Evolutionary conservation across 1,284 basidiomycete species (phyloP), one percentile per base, ranked within the genome.

Genomic region (Vanrija humicola): DNA sequence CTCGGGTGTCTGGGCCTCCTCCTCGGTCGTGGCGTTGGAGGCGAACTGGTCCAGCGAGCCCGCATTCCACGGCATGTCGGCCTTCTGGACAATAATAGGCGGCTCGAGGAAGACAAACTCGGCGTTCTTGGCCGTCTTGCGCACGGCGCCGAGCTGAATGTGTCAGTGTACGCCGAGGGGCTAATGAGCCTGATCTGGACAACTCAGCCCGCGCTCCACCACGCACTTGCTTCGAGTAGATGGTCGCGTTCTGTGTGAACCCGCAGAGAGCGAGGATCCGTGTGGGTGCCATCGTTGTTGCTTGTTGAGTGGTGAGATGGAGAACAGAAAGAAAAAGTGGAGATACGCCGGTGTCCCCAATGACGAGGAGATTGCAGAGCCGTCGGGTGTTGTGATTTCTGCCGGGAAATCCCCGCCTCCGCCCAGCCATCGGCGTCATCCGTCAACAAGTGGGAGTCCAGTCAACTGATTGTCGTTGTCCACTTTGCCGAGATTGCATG

Each of bases 181-280:
- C 28, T 15, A 16, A 25, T 46, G n/a, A n/a, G n/a, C n/a, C n/a
- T n/a, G n/a, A n/a, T n/a, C n/a, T 23, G 40, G 25, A 14, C 19
- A 19, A 15, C 34, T 34, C 34, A 34, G 38, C 38, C 38, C 28
- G 28, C 28, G 10, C 28, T 6, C 28, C 40, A 12, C 40, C 40
- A 73, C 83, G 65, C 56, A 88, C 90, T 72, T 88, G 82, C 78
- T 89, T 91, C 68, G 82, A 86, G 75, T 91, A 88, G 63, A 90
- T 86, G 49, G 67, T 78, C 5, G 84, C 87, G 65, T 88, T 92
- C 73, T 93, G 90, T 6, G 88, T 84, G 70, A 88, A 90, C 19
- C 90, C 91, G 59, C 64, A 64, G 15, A 76, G 60, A 16, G 66
- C 59, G 55, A 73, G 61, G 23, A 74, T 63, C 49, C 72, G 64